Base-by-base conservation (phyloP, 139 green algal genomes). In the Tetradesmus obliquus region DNA sequence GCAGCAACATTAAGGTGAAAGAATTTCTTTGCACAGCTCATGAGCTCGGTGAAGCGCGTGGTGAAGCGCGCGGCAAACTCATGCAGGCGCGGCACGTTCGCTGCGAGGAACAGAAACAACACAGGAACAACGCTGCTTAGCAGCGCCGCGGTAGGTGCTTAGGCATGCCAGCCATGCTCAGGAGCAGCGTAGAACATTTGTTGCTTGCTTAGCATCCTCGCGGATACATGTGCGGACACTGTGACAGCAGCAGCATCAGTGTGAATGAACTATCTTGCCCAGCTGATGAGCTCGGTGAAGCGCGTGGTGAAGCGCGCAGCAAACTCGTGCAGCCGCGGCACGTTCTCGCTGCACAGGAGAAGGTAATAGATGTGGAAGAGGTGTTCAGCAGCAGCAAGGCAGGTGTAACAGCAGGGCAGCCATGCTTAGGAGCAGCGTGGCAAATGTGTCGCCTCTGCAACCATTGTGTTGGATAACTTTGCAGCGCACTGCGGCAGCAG, bases 281-380 rank as follows among this genome's bases (percentile, higher is more conserved):
- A n/a, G 69, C 97, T 94, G n/a, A 96, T 93, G 80, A 99, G 93
- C 94, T 99, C 96, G 32, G 89, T 90, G 84, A 99, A 96, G 71
- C 98, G 95, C 32, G 79, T 32, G 0, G 89, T 79, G 93, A 99
- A 99, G 90, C 97, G 95, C 5, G 92, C 85, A 7, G 94, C 96
- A 85, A 99, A 99, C 72, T 96, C 94, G 12, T 93, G 91, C 87
- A 99, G 91, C 0, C 90, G 84, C 17, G 93, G 82, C n/a, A 94
- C 32, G 87, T 97, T 93, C 60, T 95, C 90, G 24, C 89, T 92
- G 79, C 58, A 80, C 3, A 15, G 5, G 3, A 45, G 79, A 55
- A 32, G 5, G 6, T 5, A 32, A 5, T 5, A 55, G 17, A 87
- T 55, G 3, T 17, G 53, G 3, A 66, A n/a, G 22, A 55, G 5